Base-by-base conservation (phyloP, 108 stramenopile species). In the Halocafeteria seosinensis region DNA sequence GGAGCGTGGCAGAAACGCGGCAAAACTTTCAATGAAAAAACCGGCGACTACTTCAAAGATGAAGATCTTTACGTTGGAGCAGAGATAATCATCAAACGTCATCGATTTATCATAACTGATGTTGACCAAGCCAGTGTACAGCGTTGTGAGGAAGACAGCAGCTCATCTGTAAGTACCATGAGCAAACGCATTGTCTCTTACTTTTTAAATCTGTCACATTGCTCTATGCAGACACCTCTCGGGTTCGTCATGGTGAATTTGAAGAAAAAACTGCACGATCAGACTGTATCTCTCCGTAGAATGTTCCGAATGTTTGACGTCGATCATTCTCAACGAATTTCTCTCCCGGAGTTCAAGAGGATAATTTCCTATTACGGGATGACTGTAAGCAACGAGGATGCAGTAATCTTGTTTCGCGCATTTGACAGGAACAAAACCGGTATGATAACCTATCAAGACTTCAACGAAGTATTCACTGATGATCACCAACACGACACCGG, bases 1-100 rank as follows among this genome's bases (percentile, higher is more conserved):
- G 79, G 79, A 21, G 65, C 74, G 11, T 78, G 78, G 50, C 47
- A 76, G 28, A 61, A 38, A 21, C 31, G 75, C 36, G 69, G 55
- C 1, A 37, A 29, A 30, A 61, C 61, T 59, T 65, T 35, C 21
- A 73, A 73, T 60, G 6, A 30, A 9, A 25, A 6, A 21, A 67
- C 66, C 4, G 59, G 59, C 11, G 28, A 67, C 13, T 32, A 13
- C 35, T 67, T 61, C 37, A 30, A 12, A 30, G 37, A 25, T 28
- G 33, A 61, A 28, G 66, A 67, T 23, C 36, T 59, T 17, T 2
- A n/a, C 27, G 27, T 67, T 26, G 66, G 66, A n/a, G 61, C 61
- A 3, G 59, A 25, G 8, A 38, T 67, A 32, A 11, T 61, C 13
- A 11, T 36, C 13, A 63, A 63, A 13, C 24, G 66, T 42, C 34